phyloP scores from a whole-genome alignment of 257 asterid species.

The Solanum paucissectum region DNA sequence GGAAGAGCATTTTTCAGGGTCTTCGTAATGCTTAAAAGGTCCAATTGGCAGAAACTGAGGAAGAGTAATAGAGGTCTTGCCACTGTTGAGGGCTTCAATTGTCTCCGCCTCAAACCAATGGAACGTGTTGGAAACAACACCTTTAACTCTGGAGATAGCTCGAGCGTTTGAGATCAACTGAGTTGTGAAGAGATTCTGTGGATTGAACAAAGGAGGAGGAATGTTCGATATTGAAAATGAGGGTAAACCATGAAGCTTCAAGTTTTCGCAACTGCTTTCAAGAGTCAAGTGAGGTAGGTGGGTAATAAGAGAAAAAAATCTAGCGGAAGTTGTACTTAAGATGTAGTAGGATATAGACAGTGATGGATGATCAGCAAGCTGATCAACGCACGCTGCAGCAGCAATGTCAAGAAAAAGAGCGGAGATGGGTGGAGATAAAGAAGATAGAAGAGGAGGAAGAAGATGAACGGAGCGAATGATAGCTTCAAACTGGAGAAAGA shows the following conservation, averaged over 20 bases:
- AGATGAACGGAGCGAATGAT: conserved; percentile 3
- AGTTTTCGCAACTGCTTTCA: neutral
- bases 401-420: conserved; percentile 14
- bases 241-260: conserved; percentile 20
- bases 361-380: conserved; percentile 3
- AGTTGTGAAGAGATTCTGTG: conserved; percentile 10
- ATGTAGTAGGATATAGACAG: conserved; percentile 7
- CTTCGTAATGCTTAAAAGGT: conserved; percentile 13
- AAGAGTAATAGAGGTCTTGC: neutral
- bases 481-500: conserved; percentile 3
- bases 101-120: conserved; percentile 27
- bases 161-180: conserved; percentile 16
- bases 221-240: conserved; percentile 16
- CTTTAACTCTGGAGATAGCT: conserved; percentile 18
- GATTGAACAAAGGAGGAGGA: conserved; percentile 20
- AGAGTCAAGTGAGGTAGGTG: conserved; percentile 4
- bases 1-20: neutral
- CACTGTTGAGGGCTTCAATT: conserved; percentile 12
- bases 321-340: neutral
- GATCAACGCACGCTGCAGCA: conserved; percentile 5
- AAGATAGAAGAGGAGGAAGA: conserved; percentile 9
- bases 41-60: conserved; percentile 31
- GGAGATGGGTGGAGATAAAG: conserved; percentile 10
- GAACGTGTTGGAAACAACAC: conserved; percentile 28
- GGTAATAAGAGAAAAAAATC: conserved; percentile 9